Percentiles rank a stretch among this genome's conserved stretches.
Evolutionary conservation across 78 protist genomes (phyloP).

Genomic region (Dictyostelium firmibasis): DNA sequence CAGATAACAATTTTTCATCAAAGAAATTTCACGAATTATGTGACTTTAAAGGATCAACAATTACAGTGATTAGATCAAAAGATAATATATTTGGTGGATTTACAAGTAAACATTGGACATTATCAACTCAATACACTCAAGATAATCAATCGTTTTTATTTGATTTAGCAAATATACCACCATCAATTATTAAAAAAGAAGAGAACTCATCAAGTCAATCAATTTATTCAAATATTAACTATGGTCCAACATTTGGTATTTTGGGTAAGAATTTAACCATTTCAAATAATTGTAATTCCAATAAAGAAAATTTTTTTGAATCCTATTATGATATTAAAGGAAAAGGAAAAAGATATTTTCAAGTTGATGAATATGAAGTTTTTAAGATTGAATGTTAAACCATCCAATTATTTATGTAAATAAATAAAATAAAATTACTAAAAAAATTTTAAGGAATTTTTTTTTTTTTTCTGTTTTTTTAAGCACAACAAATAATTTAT

Average conservation of each 20-base stretch:
- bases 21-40: conserved; percentile 1
- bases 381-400: background rate
- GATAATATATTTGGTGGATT: conserved; percentile 45
- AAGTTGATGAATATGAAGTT: conserved; percentile 34
- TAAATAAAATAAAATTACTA: too few species aligned
- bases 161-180: conserved; percentile 13
- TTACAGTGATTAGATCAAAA: background rate
- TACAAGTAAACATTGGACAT: background rate
- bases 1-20: conserved; percentile 13
- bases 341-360: background rate
- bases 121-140: background rate
- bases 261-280: background rate
- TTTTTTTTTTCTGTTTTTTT: too few species aligned
- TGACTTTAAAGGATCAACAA: conserved; percentile 11
- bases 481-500: too few species aligned
- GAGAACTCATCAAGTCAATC: background rate
- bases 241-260: background rate
- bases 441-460: too few species aligned
- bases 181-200: background rate
- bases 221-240: background rate
- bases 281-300: conserved; percentile 2
- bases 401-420: too few species aligned
- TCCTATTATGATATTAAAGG: conserved; percentile 8
- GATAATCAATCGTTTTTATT: conserved; percentile 17
- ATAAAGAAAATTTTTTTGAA: background rate